Conservation (phyloP, 805 yeast species). For the Candida oleophila region DNA sequence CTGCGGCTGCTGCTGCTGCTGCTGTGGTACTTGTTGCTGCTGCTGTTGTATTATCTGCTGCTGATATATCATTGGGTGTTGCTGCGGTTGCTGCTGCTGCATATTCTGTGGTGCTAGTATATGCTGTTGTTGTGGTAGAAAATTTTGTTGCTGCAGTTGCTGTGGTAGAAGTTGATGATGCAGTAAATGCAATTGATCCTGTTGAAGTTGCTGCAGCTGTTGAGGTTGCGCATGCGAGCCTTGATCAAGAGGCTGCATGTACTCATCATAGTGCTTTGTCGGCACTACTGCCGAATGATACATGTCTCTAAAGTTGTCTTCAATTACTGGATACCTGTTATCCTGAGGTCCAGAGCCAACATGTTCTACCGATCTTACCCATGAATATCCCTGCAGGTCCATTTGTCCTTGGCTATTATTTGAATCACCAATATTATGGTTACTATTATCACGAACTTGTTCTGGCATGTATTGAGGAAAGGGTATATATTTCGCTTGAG, state of each 20-base stretch:
- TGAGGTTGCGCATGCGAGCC: background rate
- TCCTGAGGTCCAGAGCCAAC: background rate
- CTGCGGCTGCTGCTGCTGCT: background rate
- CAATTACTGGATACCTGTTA: background rate
- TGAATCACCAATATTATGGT: background rate
- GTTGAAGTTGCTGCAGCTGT: background rate
- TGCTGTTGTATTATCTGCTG: background rate
- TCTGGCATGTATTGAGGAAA: background rate
- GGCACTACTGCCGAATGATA: background rate
- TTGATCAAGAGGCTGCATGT: background rate
- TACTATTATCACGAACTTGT: background rate
- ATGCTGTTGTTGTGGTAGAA: background rate
- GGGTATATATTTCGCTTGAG: background rate
- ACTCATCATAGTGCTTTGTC: background rate
- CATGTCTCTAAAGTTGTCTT: background rate
- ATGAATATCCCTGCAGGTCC: background rate
- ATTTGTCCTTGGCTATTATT: background rate
- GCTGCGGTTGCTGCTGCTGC: background rate
- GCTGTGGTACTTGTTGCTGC: background rate
- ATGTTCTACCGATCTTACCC: background rate
- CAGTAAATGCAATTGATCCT: background rate
- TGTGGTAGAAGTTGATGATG: background rate
- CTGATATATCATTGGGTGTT: background rate
- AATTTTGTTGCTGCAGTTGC: slow-evolving; percentile 2
- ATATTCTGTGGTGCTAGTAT: background rate